Evolutionary conservation across 768 basidiomycete species (phyloP), one percentile per base, ranked within the genome.

Genomic region (Collybiopsis luxurians): DNA sequence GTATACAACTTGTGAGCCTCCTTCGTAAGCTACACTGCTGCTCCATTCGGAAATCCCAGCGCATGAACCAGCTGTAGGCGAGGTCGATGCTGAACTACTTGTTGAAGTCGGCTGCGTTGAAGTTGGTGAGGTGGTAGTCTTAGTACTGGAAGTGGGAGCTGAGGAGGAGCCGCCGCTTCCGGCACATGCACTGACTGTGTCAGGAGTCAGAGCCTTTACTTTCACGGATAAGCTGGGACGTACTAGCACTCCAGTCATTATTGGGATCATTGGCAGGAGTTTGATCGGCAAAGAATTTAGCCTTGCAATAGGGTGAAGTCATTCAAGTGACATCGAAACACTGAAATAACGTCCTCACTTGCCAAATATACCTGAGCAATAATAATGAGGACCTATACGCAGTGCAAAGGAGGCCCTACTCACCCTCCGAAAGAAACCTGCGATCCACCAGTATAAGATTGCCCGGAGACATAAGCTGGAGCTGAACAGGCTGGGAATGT

Each of bases 241-340:
- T 67, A 88, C 86, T 79, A 27, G 85, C 78, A 58, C 80, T 80
- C 86, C 84, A 87, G 43, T 86, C 85, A n/a, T 75, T 74, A 63
- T 75, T 82, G 12, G 79, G 69, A 60, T 76, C 76, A 50, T 64
- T 72, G 30, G 73, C 65, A 3, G 86, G 85, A 27, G 74, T 72
- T 17, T 71, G 63, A 4, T 75, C 71, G 17, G 87, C 74, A 63
- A 71, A 87, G 73, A 76, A 87, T 61, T 86, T 86, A 13, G 85
- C 83, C 84, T 87, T 57, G 12, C 10, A 46, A 27, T 17, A 40
- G 13, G 9, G n/a, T 7, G 21, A 15, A 30, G 21, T 34, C 31
- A 34, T 17, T 34, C 46, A 42, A 21, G 27, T 9, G 30, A 7
- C 9, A 13, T 12, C 17, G 28, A 13, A 15, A 19, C 34, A 17